Percentiles rank a stretch among this genome's conserved stretches.
phyloP scores from a whole-genome alignment of 139 green algal genomes.

The Pleodorina starrii region DNA sequence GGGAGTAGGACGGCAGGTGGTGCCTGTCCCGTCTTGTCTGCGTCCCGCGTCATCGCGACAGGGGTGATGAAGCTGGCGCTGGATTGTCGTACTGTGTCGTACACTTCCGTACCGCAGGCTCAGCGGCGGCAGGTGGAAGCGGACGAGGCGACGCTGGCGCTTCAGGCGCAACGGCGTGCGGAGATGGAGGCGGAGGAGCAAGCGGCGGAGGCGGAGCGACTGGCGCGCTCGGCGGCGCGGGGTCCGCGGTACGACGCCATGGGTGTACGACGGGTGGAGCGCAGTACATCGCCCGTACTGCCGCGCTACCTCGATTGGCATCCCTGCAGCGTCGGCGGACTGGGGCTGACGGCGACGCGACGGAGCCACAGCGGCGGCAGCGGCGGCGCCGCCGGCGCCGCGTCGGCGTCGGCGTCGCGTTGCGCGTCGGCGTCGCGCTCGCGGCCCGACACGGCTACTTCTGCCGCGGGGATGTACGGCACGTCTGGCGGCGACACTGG shows the following conservation, averaged over 20 bases:
- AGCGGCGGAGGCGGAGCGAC: not conserved
- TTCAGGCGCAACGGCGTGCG: not conserved
- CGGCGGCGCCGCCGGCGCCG: not conserved
- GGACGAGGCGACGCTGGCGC: not conserved
- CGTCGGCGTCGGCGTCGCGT: not conserved
- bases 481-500: not conserved
- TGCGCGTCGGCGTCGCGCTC: not conserved
- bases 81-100: not conserved
- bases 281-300: not conserved
- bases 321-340: not conserved
- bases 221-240: not conserved
- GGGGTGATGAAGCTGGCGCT: no score
- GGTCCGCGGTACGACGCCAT: constrained; percentile 11
- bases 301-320: constrained; percentile 41
- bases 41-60: no score
- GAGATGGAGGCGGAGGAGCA: not conserved
- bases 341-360: not conserved
- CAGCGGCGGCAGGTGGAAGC: not conserved
- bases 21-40: no score
- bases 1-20: no score
- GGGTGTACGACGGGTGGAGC: not conserved
- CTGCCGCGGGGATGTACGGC: not conserved
- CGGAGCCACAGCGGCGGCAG: not conserved
- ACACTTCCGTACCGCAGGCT: not conserved
- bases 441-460: not conserved